Evolutionary conservation across 768 basidiomycete genomes (phyloP).

Genomic region (Phylloporus arenicola): DNA sequence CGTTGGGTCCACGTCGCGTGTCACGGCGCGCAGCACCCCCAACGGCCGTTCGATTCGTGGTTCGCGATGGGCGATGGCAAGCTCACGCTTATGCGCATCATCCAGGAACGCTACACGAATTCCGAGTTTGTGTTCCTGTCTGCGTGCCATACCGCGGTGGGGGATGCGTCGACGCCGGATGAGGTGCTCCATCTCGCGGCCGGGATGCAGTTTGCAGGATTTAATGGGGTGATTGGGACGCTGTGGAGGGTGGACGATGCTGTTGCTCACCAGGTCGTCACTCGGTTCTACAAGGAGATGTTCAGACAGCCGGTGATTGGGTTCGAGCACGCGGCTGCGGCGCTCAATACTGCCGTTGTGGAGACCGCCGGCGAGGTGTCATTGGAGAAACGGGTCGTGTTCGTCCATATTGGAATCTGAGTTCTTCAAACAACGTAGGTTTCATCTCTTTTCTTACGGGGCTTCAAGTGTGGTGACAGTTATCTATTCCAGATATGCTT

Average conservation of each 20-base stretch:
- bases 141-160: background rate
- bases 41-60: background rate
- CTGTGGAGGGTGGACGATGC: background rate
- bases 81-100: background rate
- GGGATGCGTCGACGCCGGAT: background rate
- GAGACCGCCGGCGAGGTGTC: background rate
- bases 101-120: background rate
- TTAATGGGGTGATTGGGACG: background rate
- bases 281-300: background rate
- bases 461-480: too few species aligned
- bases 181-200: slow-evolving; percentile 1
- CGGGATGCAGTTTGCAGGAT: background rate
- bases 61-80: background rate
- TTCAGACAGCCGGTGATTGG: background rate
- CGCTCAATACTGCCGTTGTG: background rate
- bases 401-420: background rate
- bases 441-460: too few species aligned
- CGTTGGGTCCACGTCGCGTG: background rate
- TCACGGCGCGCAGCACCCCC: background rate
- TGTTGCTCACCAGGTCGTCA: background rate
- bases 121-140: background rate
- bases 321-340: background rate
- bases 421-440: background rate
- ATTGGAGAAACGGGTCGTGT: background rate
- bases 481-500: too few species aligned